A percentile compares a stretch with the other conserved stretches of the same genome.
Evolutionary conservation across 176 grass and related monocot species (phyloP).

Genomic region (Thalia dealbata): DNA sequence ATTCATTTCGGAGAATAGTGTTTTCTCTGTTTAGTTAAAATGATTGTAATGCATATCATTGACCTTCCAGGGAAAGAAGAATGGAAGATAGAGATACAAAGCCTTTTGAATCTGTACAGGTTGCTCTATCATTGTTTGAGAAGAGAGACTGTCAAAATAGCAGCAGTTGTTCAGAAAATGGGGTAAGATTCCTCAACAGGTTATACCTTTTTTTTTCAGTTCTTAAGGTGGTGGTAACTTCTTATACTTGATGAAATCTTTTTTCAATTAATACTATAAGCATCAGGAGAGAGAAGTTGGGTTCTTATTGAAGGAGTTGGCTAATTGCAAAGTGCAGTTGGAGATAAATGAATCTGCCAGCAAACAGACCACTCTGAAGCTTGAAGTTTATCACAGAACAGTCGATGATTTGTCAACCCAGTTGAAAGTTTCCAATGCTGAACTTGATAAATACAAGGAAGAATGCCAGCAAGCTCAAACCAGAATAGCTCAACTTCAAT

Average conservation of each 20-base stretch:
- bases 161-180: conserved; percentile 22
- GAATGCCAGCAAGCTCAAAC: conserved; percentile 7
- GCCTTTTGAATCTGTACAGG: conserved; percentile 27
- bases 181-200: not conserved
- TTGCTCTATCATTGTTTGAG: conserved; percentile 25
- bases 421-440: not conserved
- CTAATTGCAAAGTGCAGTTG: conserved; percentile 32
- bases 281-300: conserved; percentile 18
- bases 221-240: no score
- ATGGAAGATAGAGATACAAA: conserved; percentile 44
- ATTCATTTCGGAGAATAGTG: no score
- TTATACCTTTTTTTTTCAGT: no score
- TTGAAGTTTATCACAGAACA: conserved; percentile 22
- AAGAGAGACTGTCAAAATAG: conserved; percentile 21
- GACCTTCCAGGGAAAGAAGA: not conserved
- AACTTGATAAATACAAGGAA: not conserved
- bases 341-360: conserved; percentile 23
- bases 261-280: not conserved
- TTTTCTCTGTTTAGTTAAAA: not conserved
- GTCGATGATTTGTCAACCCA: conserved; percentile 16
- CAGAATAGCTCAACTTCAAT: conserved; percentile 12
- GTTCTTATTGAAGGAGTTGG: conserved; percentile 24
- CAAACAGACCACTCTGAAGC: conserved; percentile 8
- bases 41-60: not conserved
- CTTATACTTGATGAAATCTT: not conserved